Percentiles rank a stretch among this genome's conserved stretches.
Evolutionary conservation across 2,329 filamentous ascomycete species (phyloP).

Genomic region (Cytospora chrysosperma): DNA sequence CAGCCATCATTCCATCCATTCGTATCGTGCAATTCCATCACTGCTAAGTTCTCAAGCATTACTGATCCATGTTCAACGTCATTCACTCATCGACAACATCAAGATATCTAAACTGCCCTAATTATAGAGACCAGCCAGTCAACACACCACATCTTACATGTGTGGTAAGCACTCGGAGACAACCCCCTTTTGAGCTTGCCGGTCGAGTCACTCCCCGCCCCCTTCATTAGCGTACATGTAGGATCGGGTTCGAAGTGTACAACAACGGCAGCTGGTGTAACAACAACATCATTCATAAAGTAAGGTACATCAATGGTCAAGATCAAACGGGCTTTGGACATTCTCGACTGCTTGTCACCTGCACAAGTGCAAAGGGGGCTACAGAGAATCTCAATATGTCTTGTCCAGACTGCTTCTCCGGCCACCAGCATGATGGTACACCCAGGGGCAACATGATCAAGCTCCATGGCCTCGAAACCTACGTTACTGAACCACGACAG

Average conservation of each 20-base stretch:
- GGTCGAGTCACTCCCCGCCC: background rate
- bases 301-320: too few species aligned
- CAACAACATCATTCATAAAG: background rate
- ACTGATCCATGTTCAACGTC: too few species aligned
- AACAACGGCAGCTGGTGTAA: background rate
- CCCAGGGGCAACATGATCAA: conserved; percentile 45
- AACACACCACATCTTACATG: background rate
- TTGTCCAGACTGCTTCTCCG: conserved; percentile 46
- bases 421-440: conserved; percentile 43
- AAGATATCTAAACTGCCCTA: too few species aligned
- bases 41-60: background rate
- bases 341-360: background rate
- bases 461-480: conserved; percentile 49
- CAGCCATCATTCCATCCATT: too few species aligned
- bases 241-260: background rate
- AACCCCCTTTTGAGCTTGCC: background rate
- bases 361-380: background rate
- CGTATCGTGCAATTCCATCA: too few species aligned
- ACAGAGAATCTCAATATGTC: conserved; percentile 30
- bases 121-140: too few species aligned
- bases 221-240: background rate
- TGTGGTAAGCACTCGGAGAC: background rate
- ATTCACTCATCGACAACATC: too few species aligned
- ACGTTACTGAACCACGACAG: conserved; percentile 41
- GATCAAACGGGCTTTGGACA: too few species aligned